Conservation (phyloP, 2,329 filamentous ascomycete genomes). For the Hypoxylon sp. region DNA sequence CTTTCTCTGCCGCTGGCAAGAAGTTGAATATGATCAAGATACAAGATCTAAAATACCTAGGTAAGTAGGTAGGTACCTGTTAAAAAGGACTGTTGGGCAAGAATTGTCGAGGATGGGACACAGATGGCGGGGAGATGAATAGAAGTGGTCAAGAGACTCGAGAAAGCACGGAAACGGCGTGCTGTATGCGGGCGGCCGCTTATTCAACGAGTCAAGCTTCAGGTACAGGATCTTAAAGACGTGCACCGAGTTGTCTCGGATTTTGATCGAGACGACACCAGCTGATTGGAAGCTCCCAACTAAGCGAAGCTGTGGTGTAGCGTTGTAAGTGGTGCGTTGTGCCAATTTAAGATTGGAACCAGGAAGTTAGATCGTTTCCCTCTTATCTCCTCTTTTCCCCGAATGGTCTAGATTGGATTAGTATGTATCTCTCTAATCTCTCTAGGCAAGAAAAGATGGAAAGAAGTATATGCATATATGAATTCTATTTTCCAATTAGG, state of each 20-base stretch:
- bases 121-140: constrained; percentile 41
- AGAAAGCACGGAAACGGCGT: constrained; percentile 31
- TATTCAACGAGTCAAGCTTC: constrained; percentile 36
- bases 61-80: constrained; percentile 8
- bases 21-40: constrained; percentile 24
- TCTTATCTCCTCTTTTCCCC: constrained; percentile 11
- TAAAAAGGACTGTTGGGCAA: constrained; percentile 33
- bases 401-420: constrained; percentile 23
- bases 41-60: constrained; percentile 1
- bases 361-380: constrained; percentile 22
- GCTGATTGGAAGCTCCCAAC: constrained; percentile 48
- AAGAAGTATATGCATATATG: constrained; percentile 12
- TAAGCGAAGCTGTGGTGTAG: constrained; percentile 48
- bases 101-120: constrained; percentile 43
- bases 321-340: constrained; percentile 40
- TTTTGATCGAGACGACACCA: constrained; percentile 41
- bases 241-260: constrained; percentile 49
- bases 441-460: constrained; percentile 7
- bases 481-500: constrained; percentile 3
- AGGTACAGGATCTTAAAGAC: constrained; percentile 47
- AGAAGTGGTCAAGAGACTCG: constrained; percentile 38
- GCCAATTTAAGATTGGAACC: constrained; percentile 35
- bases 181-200: constrained; percentile 35
- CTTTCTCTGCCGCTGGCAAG: constrained; percentile 12
- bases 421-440: too few species aligned